Percentiles rank a stretch among this genome's conserved stretches.
These are phyloP conservation scores for Stentor roeselii DNA, from an alignment of 73 alveolate species.

Conservation along the genomic window DNA sequence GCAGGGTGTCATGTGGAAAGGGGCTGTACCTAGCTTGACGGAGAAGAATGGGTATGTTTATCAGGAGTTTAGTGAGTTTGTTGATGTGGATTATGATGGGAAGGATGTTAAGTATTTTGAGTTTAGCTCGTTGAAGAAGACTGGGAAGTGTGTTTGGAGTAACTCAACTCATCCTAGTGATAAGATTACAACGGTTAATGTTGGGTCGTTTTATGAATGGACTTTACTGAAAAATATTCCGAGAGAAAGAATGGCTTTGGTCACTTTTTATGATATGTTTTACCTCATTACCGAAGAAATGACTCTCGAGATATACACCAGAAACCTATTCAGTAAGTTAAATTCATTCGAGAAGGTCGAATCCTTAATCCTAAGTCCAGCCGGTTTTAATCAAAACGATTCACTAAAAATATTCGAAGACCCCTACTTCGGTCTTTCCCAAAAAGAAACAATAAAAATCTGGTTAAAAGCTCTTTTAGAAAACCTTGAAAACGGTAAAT, in stretches of 20 bases:
- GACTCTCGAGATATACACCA: neutral
- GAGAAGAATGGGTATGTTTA: constrained; percentile 13
- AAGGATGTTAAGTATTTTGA: neutral
- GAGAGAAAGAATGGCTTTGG: neutral
- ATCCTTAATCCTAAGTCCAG: neutral
- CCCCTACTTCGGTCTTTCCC: neutral
- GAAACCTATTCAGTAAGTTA: neutral
- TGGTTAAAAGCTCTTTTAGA: constrained; percentile 20
- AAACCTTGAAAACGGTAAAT: neutral
- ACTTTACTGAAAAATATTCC: neutral
- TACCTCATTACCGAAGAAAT: neutral
- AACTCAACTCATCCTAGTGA: neutral
- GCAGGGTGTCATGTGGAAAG: constrained; percentile 20
- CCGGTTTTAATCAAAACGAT: neutral
- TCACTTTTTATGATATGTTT: neutral
- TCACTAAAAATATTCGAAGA: neutral
- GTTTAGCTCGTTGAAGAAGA: neutral
- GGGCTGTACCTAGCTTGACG: neutral
- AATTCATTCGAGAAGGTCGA: neutral
- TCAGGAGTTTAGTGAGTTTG: constrained; percentile 16
- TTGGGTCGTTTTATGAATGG: constrained; percentile 13
- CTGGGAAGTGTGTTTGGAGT: neutral
- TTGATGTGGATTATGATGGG: constrained; percentile 2
- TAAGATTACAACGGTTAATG: neutral
- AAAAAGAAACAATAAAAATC: neutral